Conservation (phyloP, 371 early-diverging fungal species). For the Entomophthora muscae region DNA sequence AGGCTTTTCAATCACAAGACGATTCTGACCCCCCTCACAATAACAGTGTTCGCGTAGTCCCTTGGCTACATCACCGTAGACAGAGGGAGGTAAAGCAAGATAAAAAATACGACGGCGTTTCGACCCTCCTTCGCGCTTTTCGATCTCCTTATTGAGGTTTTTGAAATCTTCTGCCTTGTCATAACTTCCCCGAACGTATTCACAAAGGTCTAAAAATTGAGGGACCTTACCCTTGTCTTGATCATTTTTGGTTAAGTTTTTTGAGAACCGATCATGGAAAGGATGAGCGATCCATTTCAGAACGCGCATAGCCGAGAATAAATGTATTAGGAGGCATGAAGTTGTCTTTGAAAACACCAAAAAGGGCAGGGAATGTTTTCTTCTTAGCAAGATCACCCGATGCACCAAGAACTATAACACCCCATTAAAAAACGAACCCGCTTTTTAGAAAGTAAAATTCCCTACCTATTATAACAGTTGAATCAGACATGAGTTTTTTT, state of each 20-base stretch:
- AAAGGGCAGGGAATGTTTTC: slow-evolving; percentile 96
- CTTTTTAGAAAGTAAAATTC: neutral
- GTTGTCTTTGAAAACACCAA: slow-evolving; percentile 52
- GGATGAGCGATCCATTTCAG: slow-evolving; percentile 48
- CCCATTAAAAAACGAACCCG: neutral
- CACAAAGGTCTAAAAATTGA: slow-evolving; percentile 54
- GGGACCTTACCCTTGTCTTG: slow-evolving; percentile 30
- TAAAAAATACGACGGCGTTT: slow-evolving; percentile 66
- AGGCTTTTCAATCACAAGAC: slow-evolving; percentile 96
- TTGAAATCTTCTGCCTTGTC: slow-evolving; percentile 59
- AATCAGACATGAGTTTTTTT: neutral
- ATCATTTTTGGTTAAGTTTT: slow-evolving; percentile 34
- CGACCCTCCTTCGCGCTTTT: slow-evolving; percentile 28
- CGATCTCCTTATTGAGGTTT: slow-evolving; percentile 34
- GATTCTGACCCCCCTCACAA: slow-evolving; percentile 28
- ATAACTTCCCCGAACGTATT: slow-evolving; percentile 82
- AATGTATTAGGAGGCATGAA: slow-evolving; percentile 54
- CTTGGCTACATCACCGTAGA: slow-evolving; percentile 68
- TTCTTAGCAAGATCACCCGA: slow-evolving; percentile 93
- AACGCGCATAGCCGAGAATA: slow-evolving; percentile 94
- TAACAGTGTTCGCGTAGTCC: slow-evolving; percentile 51
- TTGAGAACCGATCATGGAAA: slow-evolving; percentile 59
- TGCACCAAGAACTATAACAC: slow-evolving; percentile 67
- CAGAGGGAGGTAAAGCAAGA: slow-evolving; percentile 95
- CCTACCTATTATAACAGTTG: neutral